Evolutionary conservation across 805 yeast species (phyloP), one percentile per base, ranked within the genome.

Genomic region (Ogataea nakhonphanomensis): DNA sequence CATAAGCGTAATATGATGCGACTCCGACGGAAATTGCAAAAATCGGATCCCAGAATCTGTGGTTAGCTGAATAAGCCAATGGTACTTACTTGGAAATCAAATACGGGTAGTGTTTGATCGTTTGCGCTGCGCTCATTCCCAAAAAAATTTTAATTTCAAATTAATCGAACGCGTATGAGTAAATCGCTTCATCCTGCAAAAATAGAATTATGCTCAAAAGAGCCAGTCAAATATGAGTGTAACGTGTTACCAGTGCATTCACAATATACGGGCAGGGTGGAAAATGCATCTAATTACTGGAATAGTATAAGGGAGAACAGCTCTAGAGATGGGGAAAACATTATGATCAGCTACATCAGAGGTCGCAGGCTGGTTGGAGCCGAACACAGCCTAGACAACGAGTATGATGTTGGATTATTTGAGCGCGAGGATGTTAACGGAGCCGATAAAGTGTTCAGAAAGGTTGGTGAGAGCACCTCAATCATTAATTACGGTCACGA

Each of bases 1-100:
- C 95, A 48, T 80, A 79, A 8, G 79, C 62, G 48, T 74, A 80
- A 57, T 79, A 84, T 4, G 88, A 77, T 7, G 74, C 61, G 0
- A 73, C 69, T 1, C 95, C 95, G 2, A 83, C 70, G 0, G 69
- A 55, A 3, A 83, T 53, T 2, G 84, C 90, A 46, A 81, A 73
- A 2, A 81, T 21, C 5, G 91, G 88, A 56, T 84, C 95, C 8
- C 73, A 57, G 46, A 68, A 64, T 53, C 82, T 72, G 23, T 3
- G 9, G 39, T 44, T 36, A 37, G 42, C 22, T 8, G 14, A 10
- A 1, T 25, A 7, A 12, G 29, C 4, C 10, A 10, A 14, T 7
- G 10, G 13, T 3, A 43, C 47, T 33, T 36, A 43, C 47, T 39
- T 43, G 14, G 47, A 44, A 8, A 44, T 44, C 20, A 44, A 33